A percentile compares a stretch with the other conserved stretches of the same genome.
Evolutionary conservation across 2,329 filamentous ascomycete genomes (phyloP).

Genomic region (Alternaria burnsii): DNA sequence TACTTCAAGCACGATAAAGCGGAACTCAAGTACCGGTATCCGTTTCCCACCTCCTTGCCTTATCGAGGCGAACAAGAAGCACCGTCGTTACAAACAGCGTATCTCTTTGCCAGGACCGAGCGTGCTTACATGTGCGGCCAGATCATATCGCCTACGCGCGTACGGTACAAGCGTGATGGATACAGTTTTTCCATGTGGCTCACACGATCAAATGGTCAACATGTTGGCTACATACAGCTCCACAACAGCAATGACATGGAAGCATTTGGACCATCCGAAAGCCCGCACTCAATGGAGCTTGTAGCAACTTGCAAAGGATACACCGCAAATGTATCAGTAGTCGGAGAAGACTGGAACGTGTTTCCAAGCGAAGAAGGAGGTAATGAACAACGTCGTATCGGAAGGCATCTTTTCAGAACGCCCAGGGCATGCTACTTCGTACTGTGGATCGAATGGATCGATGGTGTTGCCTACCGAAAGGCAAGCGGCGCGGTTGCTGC

Average conservation of each 20-base stretch:
- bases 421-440: not conserved
- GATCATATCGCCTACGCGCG: not conserved
- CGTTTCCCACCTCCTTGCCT: not conserved
- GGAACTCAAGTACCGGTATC: not conserved
- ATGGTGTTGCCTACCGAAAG: not conserved
- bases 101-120: not conserved
- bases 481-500: not conserved
- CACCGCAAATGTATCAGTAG: not conserved
- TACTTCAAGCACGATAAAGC: not conserved
- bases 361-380: no score
- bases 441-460: not conserved
- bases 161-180: no score
- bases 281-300: not conserved
- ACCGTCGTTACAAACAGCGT: not conserved
- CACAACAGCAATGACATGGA: not conserved
- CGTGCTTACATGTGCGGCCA: not conserved
- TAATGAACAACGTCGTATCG: not conserved
- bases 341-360: not conserved
- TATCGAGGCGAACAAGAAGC: not conserved
- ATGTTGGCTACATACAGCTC: not conserved
- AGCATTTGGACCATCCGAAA: rapidly evolving
- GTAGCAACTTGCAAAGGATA: not conserved
- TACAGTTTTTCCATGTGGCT: not conserved
- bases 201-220: not conserved
- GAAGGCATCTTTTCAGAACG: not conserved